phyloP scores from a whole-genome alignment of 306 rosid species.

The Luffa aegyptiaca region DNA sequence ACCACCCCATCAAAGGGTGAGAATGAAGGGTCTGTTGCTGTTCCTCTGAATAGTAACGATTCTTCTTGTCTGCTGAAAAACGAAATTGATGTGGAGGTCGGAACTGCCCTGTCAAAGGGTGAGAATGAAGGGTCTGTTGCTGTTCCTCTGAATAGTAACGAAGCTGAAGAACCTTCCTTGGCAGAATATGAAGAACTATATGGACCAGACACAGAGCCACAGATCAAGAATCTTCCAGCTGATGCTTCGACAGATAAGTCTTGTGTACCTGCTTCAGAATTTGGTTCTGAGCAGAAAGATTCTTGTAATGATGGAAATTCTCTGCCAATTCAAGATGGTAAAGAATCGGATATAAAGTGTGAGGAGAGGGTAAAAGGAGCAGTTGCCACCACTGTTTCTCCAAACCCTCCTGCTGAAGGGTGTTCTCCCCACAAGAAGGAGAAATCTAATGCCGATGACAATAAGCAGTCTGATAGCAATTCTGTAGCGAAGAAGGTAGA shows the following conservation, averaged over 20 bases:
- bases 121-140: constrained; percentile 32
- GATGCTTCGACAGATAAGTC: constrained; percentile 18
- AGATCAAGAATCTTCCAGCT: constrained; percentile 26
- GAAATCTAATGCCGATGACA: constrained; percentile 20
- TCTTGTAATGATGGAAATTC: constrained; percentile 16
- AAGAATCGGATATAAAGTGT: constrained; percentile 14
- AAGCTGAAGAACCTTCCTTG: constrained; percentile 51
- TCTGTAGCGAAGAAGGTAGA: constrained; percentile 57
- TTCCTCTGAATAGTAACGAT: constrained; percentile 32
- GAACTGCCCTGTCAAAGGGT: constrained; percentile 20
- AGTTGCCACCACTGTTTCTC: constrained; percentile 11
- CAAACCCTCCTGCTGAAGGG: constrained; percentile 20
- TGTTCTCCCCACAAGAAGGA: constrained; percentile 30
- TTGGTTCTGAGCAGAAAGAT: constrained; percentile 16
- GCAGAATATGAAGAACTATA: constrained; percentile 81
- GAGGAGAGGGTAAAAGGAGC: constrained; percentile 25
- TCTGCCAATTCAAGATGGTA: constrained; percentile 21
- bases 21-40: constrained; percentile 29
- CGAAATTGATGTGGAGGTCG: constrained; percentile 15
- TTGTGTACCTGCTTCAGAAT: constrained; percentile 28
- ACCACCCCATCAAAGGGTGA: constrained; percentile 25
- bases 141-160: constrained; percentile 46
- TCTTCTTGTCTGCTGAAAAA: constrained; percentile 30
- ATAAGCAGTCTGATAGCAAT: constrained; percentile 37
- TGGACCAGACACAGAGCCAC: constrained; percentile 74